Base-by-base conservation (phyloP, 2,329 filamentous ascomycete genomes). In the Nemania serpens region DNA sequence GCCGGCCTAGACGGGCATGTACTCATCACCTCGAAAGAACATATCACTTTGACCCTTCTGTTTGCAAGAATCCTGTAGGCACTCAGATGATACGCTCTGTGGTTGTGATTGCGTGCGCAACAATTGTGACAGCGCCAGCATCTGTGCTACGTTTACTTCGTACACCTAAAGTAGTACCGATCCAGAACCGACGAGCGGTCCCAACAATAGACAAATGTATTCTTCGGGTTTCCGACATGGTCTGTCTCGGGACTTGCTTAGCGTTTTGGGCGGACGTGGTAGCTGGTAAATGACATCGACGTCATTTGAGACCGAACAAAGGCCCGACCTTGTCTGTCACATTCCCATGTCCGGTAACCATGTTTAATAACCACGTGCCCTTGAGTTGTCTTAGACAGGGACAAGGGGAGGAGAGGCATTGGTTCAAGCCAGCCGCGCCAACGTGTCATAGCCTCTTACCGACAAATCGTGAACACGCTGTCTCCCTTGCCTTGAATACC, bases 11-110 rank as follows among this genome's bases (percentile, higher is more conserved):
- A 18, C 11, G 4, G 79, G 63, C 82, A 85, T 25, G 82, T 85
- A 22, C 83, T 82, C 82, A 85, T 85, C 67, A 85, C 81, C 71
- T 85, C 81, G 71, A 84, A 85, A 64, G 84, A 29, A 29, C 25
- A 79, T 43, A 84, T 74, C 2, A 79, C 81, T 69, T 79, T 82
- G 59, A 79, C 73, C 58, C 58, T 53, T 47, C 46, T 49, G 42
- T 29, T 29, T 7, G 25, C 7, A 29, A 7, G 7, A 7, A 7
- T 29, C 25, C 3, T 29, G 25, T 7, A 29, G 25, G 25, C 7
- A 29, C 25, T 29, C 7, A 10, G 25, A 12, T 48, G 45, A 36
- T 13, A 25, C 11, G 25, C 2, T 9, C 25, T 42, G 55, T 34
- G 49, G 15, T 29, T 1, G 29, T 34, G 43, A 46, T 61, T 55